Evolutionary conservation across 2,329 filamentous ascomycete species (phyloP).

Genomic region (Fusarium paranaense): DNA sequence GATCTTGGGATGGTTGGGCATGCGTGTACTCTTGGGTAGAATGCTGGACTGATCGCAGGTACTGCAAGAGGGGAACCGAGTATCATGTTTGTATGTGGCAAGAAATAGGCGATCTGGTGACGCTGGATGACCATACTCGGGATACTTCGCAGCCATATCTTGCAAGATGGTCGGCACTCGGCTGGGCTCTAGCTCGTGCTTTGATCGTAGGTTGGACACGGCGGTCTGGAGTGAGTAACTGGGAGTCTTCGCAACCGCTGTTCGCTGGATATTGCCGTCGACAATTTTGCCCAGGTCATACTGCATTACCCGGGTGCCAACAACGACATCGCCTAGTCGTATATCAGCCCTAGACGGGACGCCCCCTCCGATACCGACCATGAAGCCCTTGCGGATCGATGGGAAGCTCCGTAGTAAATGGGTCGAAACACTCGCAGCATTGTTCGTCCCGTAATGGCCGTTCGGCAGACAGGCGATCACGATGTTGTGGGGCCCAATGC

Average conservation of each 20-base stretch:
- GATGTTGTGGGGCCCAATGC: constrained; percentile 38
- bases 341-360: constrained; percentile 31
- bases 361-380: constrained; percentile 43
- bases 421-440: constrained; percentile 41
- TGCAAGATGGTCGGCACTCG: not conserved
- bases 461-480: constrained; percentile 43
- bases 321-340: constrained; percentile 42
- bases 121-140: not conserved
- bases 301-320: constrained; percentile 43
- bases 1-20: not conserved
- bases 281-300: constrained; percentile 41
- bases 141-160: accelerated
- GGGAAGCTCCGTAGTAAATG: constrained; percentile 56
- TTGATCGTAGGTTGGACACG: constrained; percentile 18
- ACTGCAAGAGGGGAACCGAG: not conserved
- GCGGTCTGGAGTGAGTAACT: not conserved
- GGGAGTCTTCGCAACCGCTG: not conserved
- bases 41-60: not conserved
- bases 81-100: not conserved
- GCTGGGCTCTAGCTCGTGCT: not conserved
- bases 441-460: constrained; percentile 35
- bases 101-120: constrained; percentile 8
- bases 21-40: accelerated
- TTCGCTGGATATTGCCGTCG: constrained; percentile 2
- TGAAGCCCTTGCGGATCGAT: constrained; percentile 1